phyloP scores from a whole-genome alignment of 352 stramenopile species.

The Phytophthora syringae region DNA sequence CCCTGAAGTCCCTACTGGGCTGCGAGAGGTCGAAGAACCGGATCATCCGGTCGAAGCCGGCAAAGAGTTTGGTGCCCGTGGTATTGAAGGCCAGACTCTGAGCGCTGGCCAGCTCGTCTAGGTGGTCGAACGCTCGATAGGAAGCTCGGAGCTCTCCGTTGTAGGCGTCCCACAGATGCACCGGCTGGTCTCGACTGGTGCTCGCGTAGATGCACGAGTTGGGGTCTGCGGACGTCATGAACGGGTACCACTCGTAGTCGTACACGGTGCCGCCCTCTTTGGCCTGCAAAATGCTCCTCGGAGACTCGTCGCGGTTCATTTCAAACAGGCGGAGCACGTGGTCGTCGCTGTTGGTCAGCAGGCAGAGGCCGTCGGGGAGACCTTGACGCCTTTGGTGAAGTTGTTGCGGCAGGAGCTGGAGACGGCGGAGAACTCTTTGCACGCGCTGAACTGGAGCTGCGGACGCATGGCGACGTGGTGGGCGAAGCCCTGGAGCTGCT shows the following conservation, averaged over 20 bases:
- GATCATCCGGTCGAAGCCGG: conserved; percentile 86
- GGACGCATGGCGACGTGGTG: conserved; percentile 26
- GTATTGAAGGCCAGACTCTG: conserved; percentile 85
- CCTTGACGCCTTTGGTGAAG: conserved; percentile 78
- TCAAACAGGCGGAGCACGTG: conserved; percentile 84
- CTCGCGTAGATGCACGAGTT: conserved; percentile 86
- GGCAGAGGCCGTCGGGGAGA: conserved; percentile 84
- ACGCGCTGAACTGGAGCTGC: conserved; percentile 28
- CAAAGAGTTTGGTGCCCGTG: conserved; percentile 82
- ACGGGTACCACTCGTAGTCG: conserved; percentile 90
- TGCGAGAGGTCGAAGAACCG: conserved; percentile 83
- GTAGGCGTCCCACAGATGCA: conserved; percentile 94
- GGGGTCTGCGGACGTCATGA: conserved; percentile 82
- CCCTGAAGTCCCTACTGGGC: conserved; percentile 63
- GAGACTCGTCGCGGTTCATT: conserved; percentile 23
- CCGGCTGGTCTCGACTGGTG: conserved; percentile 86
- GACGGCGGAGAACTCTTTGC: conserved; percentile 35
- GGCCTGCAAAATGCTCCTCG: conserved; percentile 50
- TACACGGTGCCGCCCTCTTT: conserved; percentile 86
- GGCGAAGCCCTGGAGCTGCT: conserved; percentile 16
- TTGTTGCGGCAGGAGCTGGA: conserved; percentile 50
- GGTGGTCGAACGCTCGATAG: conserved; percentile 85
- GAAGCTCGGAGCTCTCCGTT: conserved; percentile 80
- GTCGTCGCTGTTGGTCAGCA: conserved; percentile 90
- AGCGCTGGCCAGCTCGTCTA: conserved; percentile 86